Percentiles rank a stretch among this genome's conserved stretches.
Conservation (phyloP, 306 rosid genomes). For the Dicorynia guianensis region DNA sequence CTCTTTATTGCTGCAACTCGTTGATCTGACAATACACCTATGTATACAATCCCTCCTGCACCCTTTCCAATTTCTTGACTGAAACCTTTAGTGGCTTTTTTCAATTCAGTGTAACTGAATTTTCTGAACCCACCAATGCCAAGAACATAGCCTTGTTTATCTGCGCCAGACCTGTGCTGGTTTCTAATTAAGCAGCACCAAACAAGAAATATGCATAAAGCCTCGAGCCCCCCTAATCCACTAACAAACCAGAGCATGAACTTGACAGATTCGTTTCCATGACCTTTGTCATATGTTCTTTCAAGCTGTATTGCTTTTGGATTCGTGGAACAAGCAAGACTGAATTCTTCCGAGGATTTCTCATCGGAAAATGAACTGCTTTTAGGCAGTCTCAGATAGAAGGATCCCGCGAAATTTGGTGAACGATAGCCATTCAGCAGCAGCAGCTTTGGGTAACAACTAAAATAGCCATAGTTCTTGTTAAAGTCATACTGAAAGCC, state of each 20-base stretch:
- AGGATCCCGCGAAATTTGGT: conserved; percentile 44
- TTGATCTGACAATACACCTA: conserved; percentile 49
- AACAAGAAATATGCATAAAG: conserved; percentile 46
- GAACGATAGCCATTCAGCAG: conserved; percentile 55
- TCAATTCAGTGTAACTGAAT: conserved; percentile 58
- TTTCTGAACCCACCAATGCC: conserved; percentile 53
- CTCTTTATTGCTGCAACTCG: conserved; percentile 60
- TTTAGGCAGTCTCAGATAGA: conserved; percentile 51
- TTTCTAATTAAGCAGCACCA: conserved; percentile 38
- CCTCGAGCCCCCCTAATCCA: conserved; percentile 60
- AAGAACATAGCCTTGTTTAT: conserved; percentile 39
- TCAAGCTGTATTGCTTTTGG: background rate
- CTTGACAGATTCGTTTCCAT: conserved; percentile 29
- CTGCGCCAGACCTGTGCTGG: conserved; percentile 2
- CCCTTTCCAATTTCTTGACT: conserved; percentile 68
- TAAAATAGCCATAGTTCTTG: background rate
- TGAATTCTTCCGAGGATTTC: conserved; percentile 1
- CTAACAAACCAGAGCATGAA: conserved; percentile 50
- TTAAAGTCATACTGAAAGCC: conserved; percentile 46
- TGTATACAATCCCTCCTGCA: conserved; percentile 59
- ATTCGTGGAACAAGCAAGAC: conserved; percentile 32
- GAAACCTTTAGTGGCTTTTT: conserved; percentile 56
- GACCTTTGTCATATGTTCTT: conserved; percentile 28
- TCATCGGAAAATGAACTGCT: conserved; percentile 9
- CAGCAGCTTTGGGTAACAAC: conserved; percentile 55